A percentile compares a stretch with the other conserved stretches of the same genome.
Conservation (phyloP, 1,284 basidiomycete genomes). For the Cutaneotrichosporon arboriforme region DNA sequence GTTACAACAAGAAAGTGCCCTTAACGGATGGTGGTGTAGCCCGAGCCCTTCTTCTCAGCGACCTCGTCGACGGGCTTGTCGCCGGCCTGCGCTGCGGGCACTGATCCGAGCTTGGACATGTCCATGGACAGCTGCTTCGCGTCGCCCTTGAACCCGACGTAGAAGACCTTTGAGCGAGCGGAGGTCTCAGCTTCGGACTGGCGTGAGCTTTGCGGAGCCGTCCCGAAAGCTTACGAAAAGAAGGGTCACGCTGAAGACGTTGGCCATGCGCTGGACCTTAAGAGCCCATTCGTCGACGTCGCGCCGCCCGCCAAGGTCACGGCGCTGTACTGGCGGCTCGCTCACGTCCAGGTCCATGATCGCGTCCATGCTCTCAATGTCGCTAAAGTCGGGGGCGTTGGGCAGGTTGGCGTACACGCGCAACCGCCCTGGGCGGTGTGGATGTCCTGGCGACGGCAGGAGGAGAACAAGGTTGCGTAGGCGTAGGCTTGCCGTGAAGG, state of each 20-base stretch:
- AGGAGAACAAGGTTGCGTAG: conserved; percentile 43
- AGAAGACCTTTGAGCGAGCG: conserved; percentile 29
- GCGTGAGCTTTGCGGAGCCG: neutral
- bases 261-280: conserved; percentile 48
- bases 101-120: conserved; percentile 41
- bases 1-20: neutral
- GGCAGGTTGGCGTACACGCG: conserved; percentile 42
- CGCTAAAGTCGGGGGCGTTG: conserved; percentile 41
- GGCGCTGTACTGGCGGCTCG: conserved; percentile 24
- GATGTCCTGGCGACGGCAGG: conserved; percentile 40
- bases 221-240: conserved; percentile 35
- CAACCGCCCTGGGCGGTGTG: conserved; percentile 39
- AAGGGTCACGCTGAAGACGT: conserved; percentile 44
- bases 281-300: conserved; percentile 48
- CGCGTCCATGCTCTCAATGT: conserved; percentile 41
- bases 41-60: conserved; percentile 42
- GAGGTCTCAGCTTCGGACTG: conserved; percentile 37
- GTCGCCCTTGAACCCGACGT: conserved; percentile 46
- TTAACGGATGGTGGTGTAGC: conserved; percentile 27
- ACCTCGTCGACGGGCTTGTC: conserved; percentile 43
- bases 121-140: conserved; percentile 41
- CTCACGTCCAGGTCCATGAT: conserved; percentile 45
- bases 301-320: conserved; percentile 36
- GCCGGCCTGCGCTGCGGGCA: conserved; percentile 39
- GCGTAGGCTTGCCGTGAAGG: conserved; percentile 44